These are phyloP conservation scores for Dendrocalamus sinicus DNA, from an alignment of 176 grass and related monocot genomes.

Conservation along the genomic window DNA sequence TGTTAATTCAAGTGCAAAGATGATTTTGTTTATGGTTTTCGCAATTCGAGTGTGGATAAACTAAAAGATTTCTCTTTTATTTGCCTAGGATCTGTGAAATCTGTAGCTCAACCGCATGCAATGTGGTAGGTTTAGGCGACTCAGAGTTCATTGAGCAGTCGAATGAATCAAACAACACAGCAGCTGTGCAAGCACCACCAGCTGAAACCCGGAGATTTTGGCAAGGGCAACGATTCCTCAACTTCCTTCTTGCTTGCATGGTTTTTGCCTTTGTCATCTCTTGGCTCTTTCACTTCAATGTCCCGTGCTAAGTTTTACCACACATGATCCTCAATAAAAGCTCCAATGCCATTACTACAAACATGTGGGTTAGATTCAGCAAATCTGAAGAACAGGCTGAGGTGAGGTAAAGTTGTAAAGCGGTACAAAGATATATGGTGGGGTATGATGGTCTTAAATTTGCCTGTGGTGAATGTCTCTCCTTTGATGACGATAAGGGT, in stretches of 20 bases:
- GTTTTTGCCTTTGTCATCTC: slow-evolving; percentile 94
- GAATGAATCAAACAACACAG: slow-evolving; percentile 55
- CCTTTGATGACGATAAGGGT: background rate
- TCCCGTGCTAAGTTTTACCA: slow-evolving; percentile 53
- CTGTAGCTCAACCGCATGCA: slow-evolving; percentile 75
- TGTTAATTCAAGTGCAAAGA: background rate
- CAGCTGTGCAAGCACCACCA: slow-evolving; percentile 37
- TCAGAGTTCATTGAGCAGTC: slow-evolving; percentile 61
- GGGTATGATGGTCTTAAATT: slow-evolving; percentile 35
- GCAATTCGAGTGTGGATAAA: slow-evolving; percentile 2
- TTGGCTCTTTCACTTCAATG: slow-evolving; percentile 98
- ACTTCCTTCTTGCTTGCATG: slow-evolving; percentile 95
- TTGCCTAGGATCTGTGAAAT: slow-evolving; percentile 82
- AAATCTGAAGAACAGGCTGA: slow-evolving; percentile 45
- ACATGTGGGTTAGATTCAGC: slow-evolving; percentile 46
- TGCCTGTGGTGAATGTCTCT: slow-evolving; percentile 30
- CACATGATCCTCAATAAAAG: slow-evolving; percentile 51
- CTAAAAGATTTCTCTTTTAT: slow-evolving; percentile 24
- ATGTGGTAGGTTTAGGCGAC: slow-evolving; percentile 67
- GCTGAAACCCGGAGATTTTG: slow-evolving; percentile 76
- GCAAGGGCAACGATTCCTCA: slow-evolving; percentile 93
- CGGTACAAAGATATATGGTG: slow-evolving; percentile 19
- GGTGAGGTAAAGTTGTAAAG: slow-evolving; percentile 41
- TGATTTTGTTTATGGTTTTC: background rate
- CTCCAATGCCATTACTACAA: slow-evolving; percentile 25